Base-by-base conservation (phyloP, 2,329 filamentous ascomycete species). In the Claviceps capensis region DNA sequence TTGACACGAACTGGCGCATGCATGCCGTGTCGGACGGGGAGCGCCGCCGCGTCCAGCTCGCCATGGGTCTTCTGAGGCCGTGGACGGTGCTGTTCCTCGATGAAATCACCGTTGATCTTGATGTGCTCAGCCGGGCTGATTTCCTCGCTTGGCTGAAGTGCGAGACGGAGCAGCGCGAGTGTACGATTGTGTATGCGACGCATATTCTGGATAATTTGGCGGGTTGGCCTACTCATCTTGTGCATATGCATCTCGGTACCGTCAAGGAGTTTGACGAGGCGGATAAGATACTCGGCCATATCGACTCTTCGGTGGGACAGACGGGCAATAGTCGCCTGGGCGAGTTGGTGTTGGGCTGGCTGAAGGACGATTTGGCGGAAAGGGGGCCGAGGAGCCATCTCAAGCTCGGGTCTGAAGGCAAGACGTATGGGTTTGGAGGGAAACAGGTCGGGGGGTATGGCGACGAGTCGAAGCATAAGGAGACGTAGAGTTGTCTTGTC, bases 131-230 rank as follows among this genome's bases (percentile, higher is more conserved):
- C 52, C 79, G 93, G 16, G 83, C 82, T 60, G 84, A 90, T 64
- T 98, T 98, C 66, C 75, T 98, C 36, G 75, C 71, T 44, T 98
- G 91, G 73, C 69, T 98, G 62, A 89, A 89, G 69, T 74, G 75
- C 54, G 93, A 98, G 79, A 96, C 91, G 0, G 85, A 91, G 69
- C 73, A 65, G 7, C 76, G 91, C 50, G 76, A 81, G 41, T 96
- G 90, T 65, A 96, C 93, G 4, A 87, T 98, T 60, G 89, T 98
- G 34, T 98, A 98, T 66, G 93, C 93, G 7, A 98, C 93, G 14
- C 93, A 98, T 68, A 96, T 98, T 57, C 71, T 98, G 59, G 93
- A 98, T 65, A 96, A 97, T 66, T 72, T 98, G 49, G 89, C 89
- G 0, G 83, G 84, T 19, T 98, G 93, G 93, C 93, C 93, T 6